A percentile compares a stretch with the other conserved stretches of the same genome.
phyloP scores from a whole-genome alignment of 345 rosid genomes.

The Salix exigua region DNA sequence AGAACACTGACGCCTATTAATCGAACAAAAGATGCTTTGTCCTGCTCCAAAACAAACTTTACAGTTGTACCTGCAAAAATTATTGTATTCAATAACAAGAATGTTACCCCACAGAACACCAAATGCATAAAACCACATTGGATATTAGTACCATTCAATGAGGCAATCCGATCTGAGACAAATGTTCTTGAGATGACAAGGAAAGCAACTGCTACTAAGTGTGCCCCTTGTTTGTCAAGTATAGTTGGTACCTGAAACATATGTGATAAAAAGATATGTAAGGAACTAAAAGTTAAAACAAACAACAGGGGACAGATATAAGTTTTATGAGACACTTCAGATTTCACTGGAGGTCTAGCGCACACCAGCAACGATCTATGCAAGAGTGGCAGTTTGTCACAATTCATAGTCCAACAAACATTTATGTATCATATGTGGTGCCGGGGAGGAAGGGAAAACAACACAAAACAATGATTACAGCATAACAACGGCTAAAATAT shows the following conservation, averaged over 20 bases:
- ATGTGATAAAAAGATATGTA: background rate
- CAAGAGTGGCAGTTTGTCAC: background rate
- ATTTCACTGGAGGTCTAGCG: background rate
- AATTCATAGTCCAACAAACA: background rate
- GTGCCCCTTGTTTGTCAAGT: slow-evolving; percentile 91
- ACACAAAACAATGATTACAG: background rate
- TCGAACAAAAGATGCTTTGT: slow-evolving; percentile 73
- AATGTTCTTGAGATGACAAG: slow-evolving; percentile 90
- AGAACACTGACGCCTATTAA: slow-evolving; percentile 85
- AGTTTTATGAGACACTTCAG: background rate
- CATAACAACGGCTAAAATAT: background rate
- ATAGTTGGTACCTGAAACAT: slow-evolving; percentile 70
- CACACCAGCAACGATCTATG: background rate
- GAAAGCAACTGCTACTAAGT: slow-evolving; percentile 74
- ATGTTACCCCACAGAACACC: slow-evolving; percentile 8
- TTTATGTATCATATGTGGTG: background rate
- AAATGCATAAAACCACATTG: slow-evolving; percentile 6
- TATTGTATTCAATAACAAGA: slow-evolving; percentile 15
- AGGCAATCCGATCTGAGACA: slow-evolving; percentile 95
- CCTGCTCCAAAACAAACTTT: slow-evolving; percentile 93
- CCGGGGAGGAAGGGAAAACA: background rate
- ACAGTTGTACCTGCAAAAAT: slow-evolving; percentile 79
- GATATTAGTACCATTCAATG: slow-evolving; percentile 64
- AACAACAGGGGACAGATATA: background rate
- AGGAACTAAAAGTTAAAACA: background rate